These are phyloP conservation scores for Fusarium sp. DNA, from an alignment of 2,329 filamentous ascomycete genomes.

Conservation along the genomic window DNA sequence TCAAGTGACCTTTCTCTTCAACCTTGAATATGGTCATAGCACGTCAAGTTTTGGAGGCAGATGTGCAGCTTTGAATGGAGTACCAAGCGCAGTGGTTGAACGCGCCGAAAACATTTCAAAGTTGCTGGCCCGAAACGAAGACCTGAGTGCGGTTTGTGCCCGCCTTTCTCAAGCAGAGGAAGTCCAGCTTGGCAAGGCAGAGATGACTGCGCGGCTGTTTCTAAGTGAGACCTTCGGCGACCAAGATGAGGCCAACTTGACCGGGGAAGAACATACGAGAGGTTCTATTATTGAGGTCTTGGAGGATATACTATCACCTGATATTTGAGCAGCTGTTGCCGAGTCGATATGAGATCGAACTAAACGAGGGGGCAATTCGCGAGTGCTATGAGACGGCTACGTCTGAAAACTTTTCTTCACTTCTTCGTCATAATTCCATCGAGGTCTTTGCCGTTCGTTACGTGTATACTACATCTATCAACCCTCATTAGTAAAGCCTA, in stretches of 20 bases:
- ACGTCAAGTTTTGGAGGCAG: slow-evolving; percentile 83
- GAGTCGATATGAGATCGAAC: neutral
- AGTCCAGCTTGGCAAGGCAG: slow-evolving; percentile 72
- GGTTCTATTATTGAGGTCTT: slow-evolving; percentile 24
- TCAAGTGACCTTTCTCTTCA: slow-evolving; percentile 79
- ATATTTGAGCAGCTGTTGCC: neutral
- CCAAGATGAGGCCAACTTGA: neutral
- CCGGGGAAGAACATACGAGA: neutral
- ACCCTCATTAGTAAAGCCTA: neutral
- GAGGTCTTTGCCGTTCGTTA: neutral
- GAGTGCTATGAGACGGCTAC: neutral
- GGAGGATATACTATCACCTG: slow-evolving; percentile 19
- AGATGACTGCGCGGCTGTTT: slow-evolving; percentile 66
- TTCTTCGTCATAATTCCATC: neutral
- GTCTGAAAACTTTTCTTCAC: neutral
- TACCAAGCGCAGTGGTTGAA: slow-evolving; percentile 74
- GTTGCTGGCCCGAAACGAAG: slow-evolving; percentile 75
- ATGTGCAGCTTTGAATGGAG: slow-evolving; percentile 88
- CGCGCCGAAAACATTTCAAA: slow-evolving; percentile 78
- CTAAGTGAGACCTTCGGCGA: slow-evolving; percentile 46
- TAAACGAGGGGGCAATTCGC: neutral
- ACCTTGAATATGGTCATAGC: slow-evolving; percentile 71
- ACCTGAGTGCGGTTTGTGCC: slow-evolving; percentile 77
- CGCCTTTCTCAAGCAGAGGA: slow-evolving; percentile 70
- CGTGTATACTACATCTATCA: too few relatives aligned